Evolutionary conservation across 306 rosid species (phyloP), one percentile per base, ranked within the genome.

Genomic region (Vicia villosa): DNA sequence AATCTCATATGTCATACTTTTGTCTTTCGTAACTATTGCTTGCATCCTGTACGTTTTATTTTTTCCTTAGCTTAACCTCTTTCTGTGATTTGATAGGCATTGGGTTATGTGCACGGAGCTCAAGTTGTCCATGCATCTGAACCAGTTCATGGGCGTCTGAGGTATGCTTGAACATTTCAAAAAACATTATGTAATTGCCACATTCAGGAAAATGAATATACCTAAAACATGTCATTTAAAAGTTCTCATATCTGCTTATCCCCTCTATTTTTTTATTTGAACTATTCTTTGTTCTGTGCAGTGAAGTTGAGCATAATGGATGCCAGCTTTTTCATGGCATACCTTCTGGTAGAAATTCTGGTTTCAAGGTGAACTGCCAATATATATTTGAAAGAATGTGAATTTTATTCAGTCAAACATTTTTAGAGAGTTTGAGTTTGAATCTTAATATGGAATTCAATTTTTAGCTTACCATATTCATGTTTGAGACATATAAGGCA

Each of bases 21-120:
- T 66, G 64, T 51, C 37, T 41, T 51, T 47, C 37, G 49, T 37
- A 52, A 45, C 10, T 62, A 46, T 72, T 67, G 19, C 37, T 63
- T 62, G 36, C 21, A 32, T 58, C 10, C 19, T 45, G 56, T 17
- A 9, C 56, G 10, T 51, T 51, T 51, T 20, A 51, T 51, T 34
- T 15, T 51, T 77, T 63, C 59, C n/a, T 15, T 47, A 22, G 37
- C 62, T 61, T 46, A 70, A 52, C 67, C 77, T 74, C 49, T 70
- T 66, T 56, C 34, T 56, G 63, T 79, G 63, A 41, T 81, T 47
- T 66, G 66, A 47, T 80, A 94, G 99, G 99, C 99, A 70, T 87
- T 94, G 80, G 99, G 97, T 63, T 87, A 84, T 68, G 97, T 81
- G 65, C 92, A 94, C 65, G 99, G 99, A 34, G 97, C 96, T 81